phyloP scores from a whole-genome alignment of 23 red algal species.

The Gracilaria vermiculophylla region DNA sequence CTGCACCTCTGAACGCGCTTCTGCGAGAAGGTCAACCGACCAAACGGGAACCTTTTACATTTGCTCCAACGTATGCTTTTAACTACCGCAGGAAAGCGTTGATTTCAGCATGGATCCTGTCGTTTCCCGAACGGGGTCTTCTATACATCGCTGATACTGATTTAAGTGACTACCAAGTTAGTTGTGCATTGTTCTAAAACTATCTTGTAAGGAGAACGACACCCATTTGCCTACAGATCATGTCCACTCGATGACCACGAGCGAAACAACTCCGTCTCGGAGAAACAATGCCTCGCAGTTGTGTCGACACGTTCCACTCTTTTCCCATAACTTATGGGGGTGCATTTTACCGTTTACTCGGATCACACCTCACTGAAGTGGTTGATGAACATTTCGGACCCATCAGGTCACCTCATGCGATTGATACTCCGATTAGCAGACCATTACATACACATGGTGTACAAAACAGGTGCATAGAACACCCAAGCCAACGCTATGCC shows the following conservation, averaged over 20 bases:
- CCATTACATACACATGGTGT: not conserved
- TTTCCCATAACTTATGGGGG: not conserved
- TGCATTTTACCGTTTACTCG: not conserved
- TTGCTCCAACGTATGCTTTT: constrained; percentile 13
- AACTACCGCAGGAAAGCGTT: not conserved
- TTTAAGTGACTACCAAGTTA: not conserved
- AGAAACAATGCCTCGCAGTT: not conserved
- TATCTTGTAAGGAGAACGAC: not conserved
- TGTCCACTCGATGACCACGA: constrained; percentile 20
- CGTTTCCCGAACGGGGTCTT: not conserved
- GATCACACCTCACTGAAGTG: constrained; percentile 23
- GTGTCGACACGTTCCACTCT: no score
- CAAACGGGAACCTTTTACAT: not conserved
- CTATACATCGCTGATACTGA: constrained; percentile 29
- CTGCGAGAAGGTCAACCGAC: not conserved
- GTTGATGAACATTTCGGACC: constrained; percentile 2
- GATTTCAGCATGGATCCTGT: not conserved
- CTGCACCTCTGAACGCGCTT: not conserved
- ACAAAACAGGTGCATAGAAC: not conserved
- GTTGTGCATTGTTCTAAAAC: constrained; percentile 18
- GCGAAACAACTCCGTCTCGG: constrained; percentile 7
- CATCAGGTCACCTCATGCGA: not conserved
- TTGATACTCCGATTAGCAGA: not conserved
- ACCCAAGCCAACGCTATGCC: not conserved
- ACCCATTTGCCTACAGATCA: constrained; percentile 15